A percentile compares a stretch with the other conserved stretches of the same genome.
Conservation (phyloP, 2,329 filamentous ascomycete species). For the Epichloe bromicola region DNA sequence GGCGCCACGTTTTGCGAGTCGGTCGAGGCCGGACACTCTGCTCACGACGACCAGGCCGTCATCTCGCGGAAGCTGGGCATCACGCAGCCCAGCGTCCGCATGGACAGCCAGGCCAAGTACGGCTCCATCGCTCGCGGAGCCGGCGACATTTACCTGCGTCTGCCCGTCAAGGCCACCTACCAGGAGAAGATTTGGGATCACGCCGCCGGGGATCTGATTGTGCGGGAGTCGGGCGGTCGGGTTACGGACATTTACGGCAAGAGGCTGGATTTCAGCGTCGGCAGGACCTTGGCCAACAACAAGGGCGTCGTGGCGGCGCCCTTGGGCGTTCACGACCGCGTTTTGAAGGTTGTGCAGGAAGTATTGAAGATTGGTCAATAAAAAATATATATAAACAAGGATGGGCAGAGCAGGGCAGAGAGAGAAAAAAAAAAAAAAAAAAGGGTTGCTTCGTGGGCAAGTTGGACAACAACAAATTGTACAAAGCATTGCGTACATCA, state of each 20-base stretch:
- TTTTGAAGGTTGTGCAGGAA: constrained; percentile 70
- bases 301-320: constrained; percentile 90
- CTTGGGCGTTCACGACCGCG: constrained; percentile 57
- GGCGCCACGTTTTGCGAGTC: constrained; percentile 92
- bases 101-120: constrained; percentile 98
- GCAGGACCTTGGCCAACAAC: constrained; percentile 76
- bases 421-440: not conserved
- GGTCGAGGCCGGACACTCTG: constrained; percentile 85
- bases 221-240: constrained; percentile 81
- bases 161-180: constrained; percentile 77
- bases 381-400: not conserved
- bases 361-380: constrained; percentile 42
- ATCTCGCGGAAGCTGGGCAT: constrained; percentile 76
- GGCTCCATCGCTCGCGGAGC: constrained; percentile 87
- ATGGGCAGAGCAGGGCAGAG: not conserved
- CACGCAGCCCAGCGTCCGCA: constrained; percentile 75
- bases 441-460: too few species aligned
- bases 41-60: constrained; percentile 73
- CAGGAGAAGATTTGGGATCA: constrained; percentile 99
- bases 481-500: too few species aligned
- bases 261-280: constrained; percentile 72
- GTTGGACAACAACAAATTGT: too few species aligned
- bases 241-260: constrained; percentile 85
- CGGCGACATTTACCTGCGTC: constrained; percentile 83
- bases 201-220: constrained; percentile 86